Evolutionary conservation across 2,329 filamentous ascomycete species (phyloP).

Genomic region (Fusarium protoensiforme): DNA sequence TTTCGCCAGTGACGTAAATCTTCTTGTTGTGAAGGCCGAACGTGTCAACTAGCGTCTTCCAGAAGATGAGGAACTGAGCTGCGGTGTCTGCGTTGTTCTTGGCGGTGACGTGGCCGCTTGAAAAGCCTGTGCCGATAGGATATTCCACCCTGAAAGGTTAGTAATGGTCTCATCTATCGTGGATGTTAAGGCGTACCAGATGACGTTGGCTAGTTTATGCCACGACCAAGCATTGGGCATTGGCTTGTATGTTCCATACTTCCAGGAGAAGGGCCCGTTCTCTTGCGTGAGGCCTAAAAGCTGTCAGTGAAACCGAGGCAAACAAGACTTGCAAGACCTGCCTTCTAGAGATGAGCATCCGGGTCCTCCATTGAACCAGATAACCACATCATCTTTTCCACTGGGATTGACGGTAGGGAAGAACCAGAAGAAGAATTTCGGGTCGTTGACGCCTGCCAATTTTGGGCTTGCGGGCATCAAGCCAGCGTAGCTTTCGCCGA

Average conservation of each 20-base stretch:
- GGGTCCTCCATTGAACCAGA: slow-evolving; percentile 38
- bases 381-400: slow-evolving; percentile 36
- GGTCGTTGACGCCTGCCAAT: slow-evolving; percentile 11
- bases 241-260: slow-evolving; percentile 73
- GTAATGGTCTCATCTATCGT: neutral
- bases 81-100: slow-evolving; percentile 73
- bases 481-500: slow-evolving; percentile 10
- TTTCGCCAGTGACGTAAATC: slow-evolving; percentile 68
- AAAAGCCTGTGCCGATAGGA: slow-evolving; percentile 73
- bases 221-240: slow-evolving; percentile 75
- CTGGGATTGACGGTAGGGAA: slow-evolving; percentile 36
- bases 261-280: slow-evolving; percentile 77
- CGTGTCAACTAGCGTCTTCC: slow-evolving; percentile 77
- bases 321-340: neutral
- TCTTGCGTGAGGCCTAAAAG: slow-evolving; percentile 72
- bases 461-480: slow-evolving; percentile 13
- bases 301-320: neutral
- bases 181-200: slow-evolving; percentile 47
- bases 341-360: neutral
- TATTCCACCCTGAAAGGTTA: slow-evolving; percentile 66
- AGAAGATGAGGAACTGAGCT: slow-evolving; percentile 77
- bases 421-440: slow-evolving; percentile 39
- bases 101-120: slow-evolving; percentile 69
- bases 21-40: slow-evolving; percentile 73
- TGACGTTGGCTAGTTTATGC: slow-evolving; percentile 59